phyloP scores from a whole-genome alignment of 345 rosid species.

The Melastoma malabathricum region DNA sequence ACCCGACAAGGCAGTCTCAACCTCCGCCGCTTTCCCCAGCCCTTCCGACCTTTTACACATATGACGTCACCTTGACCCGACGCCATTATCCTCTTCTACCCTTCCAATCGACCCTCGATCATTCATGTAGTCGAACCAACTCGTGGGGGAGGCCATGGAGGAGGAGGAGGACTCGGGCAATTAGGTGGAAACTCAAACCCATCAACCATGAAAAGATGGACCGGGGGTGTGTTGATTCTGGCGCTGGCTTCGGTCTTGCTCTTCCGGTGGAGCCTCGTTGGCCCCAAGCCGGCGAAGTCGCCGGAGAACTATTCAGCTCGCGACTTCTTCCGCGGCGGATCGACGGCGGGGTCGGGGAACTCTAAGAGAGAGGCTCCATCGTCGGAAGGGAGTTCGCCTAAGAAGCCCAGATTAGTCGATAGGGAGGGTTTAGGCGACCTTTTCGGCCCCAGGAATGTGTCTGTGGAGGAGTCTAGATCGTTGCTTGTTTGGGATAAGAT shows the following conservation, averaged over 20 bases:
- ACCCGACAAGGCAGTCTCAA: too few relatives aligned
- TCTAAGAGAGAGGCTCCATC: slow-evolving; percentile 1
- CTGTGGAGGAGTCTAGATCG: slow-evolving; percentile 24
- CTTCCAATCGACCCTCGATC: too few relatives aligned
- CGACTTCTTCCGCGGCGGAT: slow-evolving; percentile 19
- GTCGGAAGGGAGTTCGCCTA: slow-evolving; percentile 12
- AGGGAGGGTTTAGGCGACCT: slow-evolving; percentile 44
- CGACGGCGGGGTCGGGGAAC: too few relatives aligned
- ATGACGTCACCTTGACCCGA: too few relatives aligned
- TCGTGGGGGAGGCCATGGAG: too few relatives aligned
- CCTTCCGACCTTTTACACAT: too few relatives aligned
- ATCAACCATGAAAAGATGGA: slow-evolving; percentile 56
- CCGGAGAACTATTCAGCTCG: slow-evolving; percentile 27
- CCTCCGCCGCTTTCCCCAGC: too few relatives aligned
- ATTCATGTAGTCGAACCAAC: too few relatives aligned
- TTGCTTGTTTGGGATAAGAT: slow-evolving; percentile 59
- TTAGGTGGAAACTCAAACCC: too few relatives aligned
- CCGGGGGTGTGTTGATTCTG: slow-evolving; percentile 47
- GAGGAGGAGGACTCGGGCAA: too few relatives aligned
- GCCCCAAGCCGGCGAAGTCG: slow-evolving; percentile 13
- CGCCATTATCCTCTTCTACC: too few relatives aligned
- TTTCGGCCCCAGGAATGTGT: slow-evolving; percentile 33
- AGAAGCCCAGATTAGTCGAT: slow-evolving; percentile 29
- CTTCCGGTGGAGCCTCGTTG: slow-evolving; percentile 38
- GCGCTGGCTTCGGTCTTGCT: slow-evolving; percentile 45